Percentiles rank a stretch among this genome's conserved stretches.
These are phyloP conservation scores for Aotearoamyces nothofagi DNA, from an alignment of 2,329 filamentous ascomycete species.

Conservation along the genomic window DNA sequence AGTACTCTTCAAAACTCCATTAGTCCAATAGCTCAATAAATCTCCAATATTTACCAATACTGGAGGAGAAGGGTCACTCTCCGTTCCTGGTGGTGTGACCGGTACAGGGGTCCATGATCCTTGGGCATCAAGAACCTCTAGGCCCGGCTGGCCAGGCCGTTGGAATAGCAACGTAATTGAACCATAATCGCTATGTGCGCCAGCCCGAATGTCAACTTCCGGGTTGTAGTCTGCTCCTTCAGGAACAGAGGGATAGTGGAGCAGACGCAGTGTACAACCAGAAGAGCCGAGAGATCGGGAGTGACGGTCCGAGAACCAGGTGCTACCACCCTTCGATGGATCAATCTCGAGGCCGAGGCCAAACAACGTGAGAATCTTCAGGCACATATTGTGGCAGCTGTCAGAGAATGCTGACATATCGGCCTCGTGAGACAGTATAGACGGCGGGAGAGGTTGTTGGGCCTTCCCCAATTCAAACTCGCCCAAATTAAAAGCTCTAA, in stretches of 20 bases:
- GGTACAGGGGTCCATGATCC: constrained; percentile 46
- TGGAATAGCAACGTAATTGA: constrained; percentile 69
- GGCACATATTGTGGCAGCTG: constrained; percentile 59
- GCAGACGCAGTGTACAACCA: constrained; percentile 38
- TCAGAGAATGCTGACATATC: constrained; percentile 52
- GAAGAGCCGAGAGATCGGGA: constrained; percentile 31
- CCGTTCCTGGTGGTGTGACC: constrained; percentile 46
- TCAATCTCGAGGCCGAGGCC: constrained; percentile 26
- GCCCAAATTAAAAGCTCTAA: constrained; percentile 82
- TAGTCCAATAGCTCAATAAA: constrained; percentile 74
- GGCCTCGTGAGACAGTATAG: constrained; percentile 41
- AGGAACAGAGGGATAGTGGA: constrained; percentile 51
- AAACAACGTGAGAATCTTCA: constrained; percentile 32
- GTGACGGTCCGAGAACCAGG: constrained; percentile 43
- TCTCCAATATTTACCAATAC: constrained; percentile 62
- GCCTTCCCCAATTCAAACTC: constrained; percentile 52
- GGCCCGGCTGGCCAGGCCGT: constrained; percentile 65
- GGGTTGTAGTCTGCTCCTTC: constrained; percentile 26
- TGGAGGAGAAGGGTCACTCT: constrained; percentile 45
- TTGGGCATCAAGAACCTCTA: constrained; percentile 54
- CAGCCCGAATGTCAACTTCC: constrained; percentile 60
- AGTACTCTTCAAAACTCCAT: constrained; percentile 72
- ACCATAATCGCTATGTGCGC: constrained; percentile 76
- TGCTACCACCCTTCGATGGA: constrained; percentile 9
- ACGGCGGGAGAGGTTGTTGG: constrained; percentile 60